Conservation (phyloP, 2,329 filamentous ascomycete genomes). For the Anthostomella pinea region DNA sequence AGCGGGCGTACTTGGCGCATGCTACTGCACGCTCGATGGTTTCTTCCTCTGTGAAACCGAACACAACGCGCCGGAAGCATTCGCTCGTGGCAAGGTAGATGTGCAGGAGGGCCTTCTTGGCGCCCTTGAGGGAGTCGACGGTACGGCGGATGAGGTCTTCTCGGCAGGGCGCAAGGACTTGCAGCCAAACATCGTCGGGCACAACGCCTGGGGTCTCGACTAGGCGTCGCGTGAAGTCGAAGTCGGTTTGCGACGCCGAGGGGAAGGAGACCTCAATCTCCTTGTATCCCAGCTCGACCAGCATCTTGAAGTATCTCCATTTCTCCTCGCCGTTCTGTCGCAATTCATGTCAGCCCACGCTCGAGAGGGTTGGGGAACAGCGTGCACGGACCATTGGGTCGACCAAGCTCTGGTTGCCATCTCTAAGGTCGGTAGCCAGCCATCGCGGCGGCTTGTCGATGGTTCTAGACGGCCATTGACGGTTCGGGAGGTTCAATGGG, state of each 20-base stretch:
- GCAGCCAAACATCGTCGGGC: constrained; percentile 86
- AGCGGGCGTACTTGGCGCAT: constrained; percentile 82
- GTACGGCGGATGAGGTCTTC: constrained; percentile 87
- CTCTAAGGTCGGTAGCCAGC: constrained; percentile 84
- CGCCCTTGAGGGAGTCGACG: constrained; percentile 81
- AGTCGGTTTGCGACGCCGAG: constrained; percentile 91
- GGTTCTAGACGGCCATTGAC: constrained; percentile 80
- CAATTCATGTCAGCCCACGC: constrained; percentile 8
- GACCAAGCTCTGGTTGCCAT: constrained; percentile 90
- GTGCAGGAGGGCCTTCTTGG: constrained; percentile 92
- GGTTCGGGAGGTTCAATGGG: constrained; percentile 63
- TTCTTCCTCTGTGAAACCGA: constrained; percentile 81
- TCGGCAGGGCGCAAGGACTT: constrained; percentile 89
- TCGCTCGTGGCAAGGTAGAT: constrained; percentile 95
- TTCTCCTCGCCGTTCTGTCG: constrained; percentile 87
- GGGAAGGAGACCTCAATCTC: constrained; percentile 97
- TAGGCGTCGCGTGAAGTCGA: constrained; percentile 86
- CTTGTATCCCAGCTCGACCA: constrained; percentile 89
- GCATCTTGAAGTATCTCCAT: constrained; percentile 92
- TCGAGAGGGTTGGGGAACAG: background rate
- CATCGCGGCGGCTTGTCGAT: constrained; percentile 85
- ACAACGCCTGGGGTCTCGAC: constrained; percentile 80
- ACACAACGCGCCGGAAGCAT: constrained; percentile 90
- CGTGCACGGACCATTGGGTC: constrained; percentile 78
- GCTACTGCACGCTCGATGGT: constrained; percentile 77